Conservation (phyloP, 139 green algal species). For the Chlorella sorokiniana region DNA sequence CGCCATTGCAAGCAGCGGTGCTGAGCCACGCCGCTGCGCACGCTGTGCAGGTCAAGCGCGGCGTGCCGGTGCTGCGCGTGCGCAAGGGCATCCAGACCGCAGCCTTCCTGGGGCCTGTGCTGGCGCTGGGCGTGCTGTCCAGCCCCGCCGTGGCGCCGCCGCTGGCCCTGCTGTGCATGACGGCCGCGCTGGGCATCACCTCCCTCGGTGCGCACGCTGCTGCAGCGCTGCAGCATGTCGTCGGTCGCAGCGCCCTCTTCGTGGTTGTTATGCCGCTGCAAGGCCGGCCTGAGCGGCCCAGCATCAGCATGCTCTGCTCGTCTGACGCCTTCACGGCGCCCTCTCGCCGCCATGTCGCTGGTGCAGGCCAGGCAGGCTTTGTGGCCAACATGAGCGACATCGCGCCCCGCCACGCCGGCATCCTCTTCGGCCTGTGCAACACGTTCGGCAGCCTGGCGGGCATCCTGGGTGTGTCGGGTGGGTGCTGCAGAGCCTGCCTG, state of each 20-base stretch:
- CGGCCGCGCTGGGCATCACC: slow-evolving; percentile 76
- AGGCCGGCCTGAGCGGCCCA: no score
- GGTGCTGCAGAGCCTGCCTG: not conserved
- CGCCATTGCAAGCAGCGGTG: not conserved
- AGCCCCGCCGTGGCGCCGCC: slow-evolving; percentile 31
- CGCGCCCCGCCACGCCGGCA: slow-evolving; percentile 73
- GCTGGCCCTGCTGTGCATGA: slow-evolving; percentile 69
- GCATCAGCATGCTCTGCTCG: no score
- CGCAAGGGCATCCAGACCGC: slow-evolving; percentile 75
- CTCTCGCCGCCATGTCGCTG: no score
- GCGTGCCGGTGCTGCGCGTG: slow-evolving; percentile 44
- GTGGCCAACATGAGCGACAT: slow-evolving; percentile 91
- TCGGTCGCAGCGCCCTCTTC: not conserved
- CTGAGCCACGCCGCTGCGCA: not conserved
- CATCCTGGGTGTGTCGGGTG: slow-evolving; percentile 68
- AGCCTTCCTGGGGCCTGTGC: slow-evolving; percentile 80
- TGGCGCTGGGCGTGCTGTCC: slow-evolving; percentile 69
- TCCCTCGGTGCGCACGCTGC: slow-evolving; percentile 65
- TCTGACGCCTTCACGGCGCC: no score
- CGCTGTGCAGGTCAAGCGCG: not conserved
- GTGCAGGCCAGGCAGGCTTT: slow-evolving; percentile 72
- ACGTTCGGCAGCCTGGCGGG: slow-evolving; percentile 85
- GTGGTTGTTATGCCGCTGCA: no score
- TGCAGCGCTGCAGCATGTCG: not conserved
- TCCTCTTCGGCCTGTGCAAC: slow-evolving; percentile 91